Evolutionary conservation across 352 stramenopile genomes (phyloP).

Genomic region (Phytopythium boreale): DNA sequence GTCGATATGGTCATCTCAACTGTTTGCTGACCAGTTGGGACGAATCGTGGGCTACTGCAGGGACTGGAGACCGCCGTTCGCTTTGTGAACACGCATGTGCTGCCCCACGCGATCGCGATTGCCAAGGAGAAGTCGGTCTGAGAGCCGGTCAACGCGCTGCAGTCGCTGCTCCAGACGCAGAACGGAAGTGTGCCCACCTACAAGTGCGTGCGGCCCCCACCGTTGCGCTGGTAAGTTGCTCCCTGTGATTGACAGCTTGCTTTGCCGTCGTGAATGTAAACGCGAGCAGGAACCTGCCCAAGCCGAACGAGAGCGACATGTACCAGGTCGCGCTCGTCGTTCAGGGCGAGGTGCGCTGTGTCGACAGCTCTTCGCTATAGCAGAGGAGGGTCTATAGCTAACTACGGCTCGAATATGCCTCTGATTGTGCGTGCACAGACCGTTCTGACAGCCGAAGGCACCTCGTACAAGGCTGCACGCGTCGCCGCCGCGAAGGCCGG

Average conservation of each 20-base stretch:
- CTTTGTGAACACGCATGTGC: conserved; percentile 62
- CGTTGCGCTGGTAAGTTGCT: too few relatives aligned
- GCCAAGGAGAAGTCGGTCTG: conserved; percentile 50
- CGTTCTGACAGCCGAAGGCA: conserved; percentile 39
- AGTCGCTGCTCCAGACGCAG: conserved; percentile 65
- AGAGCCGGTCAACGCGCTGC: conserved; percentile 56
- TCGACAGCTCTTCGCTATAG: not conserved
- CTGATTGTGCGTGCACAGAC: conserved; percentile 11
- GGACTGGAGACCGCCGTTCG: conserved; percentile 58
- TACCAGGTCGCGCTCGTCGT: conserved; percentile 59
- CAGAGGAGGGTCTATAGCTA: not conserved
- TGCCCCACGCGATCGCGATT: conserved; percentile 53
- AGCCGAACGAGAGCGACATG: conserved; percentile 32
- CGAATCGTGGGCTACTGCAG: not conserved
- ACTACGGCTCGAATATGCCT: too few relatives aligned
- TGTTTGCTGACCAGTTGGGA: not conserved
- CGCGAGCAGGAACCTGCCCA: conserved; percentile 46
- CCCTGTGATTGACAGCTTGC: not conserved
- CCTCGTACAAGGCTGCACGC: conserved; percentile 63
- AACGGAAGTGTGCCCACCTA: conserved; percentile 61
- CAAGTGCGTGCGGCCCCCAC: too few relatives aligned
- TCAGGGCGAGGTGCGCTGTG: conserved; percentile 40
- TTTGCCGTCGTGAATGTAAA: not conserved
- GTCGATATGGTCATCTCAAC: too few relatives aligned
- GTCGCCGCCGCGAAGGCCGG: conserved; percentile 49